Evolutionary conservation across 768 basidiomycete species (phyloP).

Genomic region (Leucocoprinus sp.): DNA sequence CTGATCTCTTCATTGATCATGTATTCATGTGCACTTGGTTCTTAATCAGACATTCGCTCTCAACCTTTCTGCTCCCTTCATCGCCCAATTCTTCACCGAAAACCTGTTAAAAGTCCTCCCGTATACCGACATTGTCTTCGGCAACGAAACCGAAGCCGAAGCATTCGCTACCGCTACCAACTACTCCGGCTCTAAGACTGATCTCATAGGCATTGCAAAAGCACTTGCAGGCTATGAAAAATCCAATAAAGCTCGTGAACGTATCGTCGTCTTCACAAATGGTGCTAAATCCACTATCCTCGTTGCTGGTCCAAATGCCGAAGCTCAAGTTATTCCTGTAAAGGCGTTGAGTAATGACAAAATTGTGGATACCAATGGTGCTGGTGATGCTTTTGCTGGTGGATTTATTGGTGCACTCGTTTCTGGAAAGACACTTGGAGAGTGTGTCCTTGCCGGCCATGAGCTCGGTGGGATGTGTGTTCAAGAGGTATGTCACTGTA

Average conservation of each 20-base stretch:
- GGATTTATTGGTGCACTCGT: slow-evolving; percentile 87
- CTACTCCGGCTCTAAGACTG: slow-evolving; percentile 46
- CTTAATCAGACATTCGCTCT: slow-evolving; percentile 66
- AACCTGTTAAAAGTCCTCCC: slow-evolving; percentile 79
- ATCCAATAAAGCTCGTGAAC: slow-evolving; percentile 64
- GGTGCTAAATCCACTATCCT: slow-evolving; percentile 75
- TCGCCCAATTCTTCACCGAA: slow-evolving; percentile 83
- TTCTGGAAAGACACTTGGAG: slow-evolving; percentile 67
- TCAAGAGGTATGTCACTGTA: slow-evolving; percentile 45
- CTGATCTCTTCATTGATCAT: neutral
- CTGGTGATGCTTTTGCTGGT: slow-evolving; percentile 96
- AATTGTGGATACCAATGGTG: slow-evolving; percentile 97
- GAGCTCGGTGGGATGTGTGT: slow-evolving; percentile 82
- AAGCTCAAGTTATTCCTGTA: slow-evolving; percentile 54
- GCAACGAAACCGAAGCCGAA: slow-evolving; percentile 94
- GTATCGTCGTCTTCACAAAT: slow-evolving; percentile 87
- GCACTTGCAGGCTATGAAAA: slow-evolving; percentile 73
- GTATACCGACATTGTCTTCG: slow-evolving; percentile 84
- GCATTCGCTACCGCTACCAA: slow-evolving; percentile 75
- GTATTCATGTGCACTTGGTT: too few relatives aligned
- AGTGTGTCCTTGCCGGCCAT: slow-evolving; percentile 81
- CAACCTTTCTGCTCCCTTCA: slow-evolving; percentile 97
- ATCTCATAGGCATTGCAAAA: slow-evolving; percentile 62
- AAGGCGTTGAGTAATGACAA: slow-evolving; percentile 43
- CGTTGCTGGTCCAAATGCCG: slow-evolving; percentile 51